A percentile compares a stretch with the other conserved stretches of the same genome.
These are phyloP conservation scores for Coniochaeta prunicola DNA, from an alignment of 2,329 filamentous ascomycete genomes.

Conservation along the genomic window DNA sequence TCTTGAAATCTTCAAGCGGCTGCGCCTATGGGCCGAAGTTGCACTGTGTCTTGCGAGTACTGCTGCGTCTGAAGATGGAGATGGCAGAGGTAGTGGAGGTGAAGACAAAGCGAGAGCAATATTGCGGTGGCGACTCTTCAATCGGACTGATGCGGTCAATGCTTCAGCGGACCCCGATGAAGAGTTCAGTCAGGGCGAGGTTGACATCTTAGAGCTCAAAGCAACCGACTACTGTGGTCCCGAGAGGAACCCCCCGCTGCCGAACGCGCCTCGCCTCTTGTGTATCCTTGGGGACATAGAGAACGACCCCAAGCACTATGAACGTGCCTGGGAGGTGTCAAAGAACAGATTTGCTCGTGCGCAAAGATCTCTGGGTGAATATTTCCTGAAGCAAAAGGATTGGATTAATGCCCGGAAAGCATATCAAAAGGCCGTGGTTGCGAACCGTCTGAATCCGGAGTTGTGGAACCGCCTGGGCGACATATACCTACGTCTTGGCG, in stretches of 20 bases:
- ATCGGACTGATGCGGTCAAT: constrained; percentile 39
- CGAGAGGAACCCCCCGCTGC: constrained; percentile 62
- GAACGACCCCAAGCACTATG: constrained; percentile 65
- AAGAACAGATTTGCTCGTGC: constrained; percentile 75
- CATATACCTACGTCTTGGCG: constrained; percentile 69
- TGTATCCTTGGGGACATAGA: constrained; percentile 93
- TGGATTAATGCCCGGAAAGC: constrained; percentile 65
- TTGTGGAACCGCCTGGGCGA: constrained; percentile 91
- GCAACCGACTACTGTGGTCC: constrained; percentile 49
- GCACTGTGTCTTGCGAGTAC: constrained; percentile 74
- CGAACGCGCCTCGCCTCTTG: constrained; percentile 80
- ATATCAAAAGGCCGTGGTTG: constrained; percentile 68
- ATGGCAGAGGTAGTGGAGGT: constrained; percentile 45
- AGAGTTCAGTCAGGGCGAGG: constrained; percentile 43
- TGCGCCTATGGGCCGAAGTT: constrained; percentile 92
- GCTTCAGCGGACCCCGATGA: constrained; percentile 22
- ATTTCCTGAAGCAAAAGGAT: constrained; percentile 62
- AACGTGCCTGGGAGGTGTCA: constrained; percentile 83
- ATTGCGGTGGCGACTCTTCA: constrained; percentile 72
- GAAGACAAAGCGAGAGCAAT: constrained; percentile 78
- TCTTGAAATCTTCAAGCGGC: constrained; percentile 88
- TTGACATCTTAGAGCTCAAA: constrained; percentile 51
- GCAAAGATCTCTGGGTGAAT: constrained; percentile 77
- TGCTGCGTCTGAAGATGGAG: constrained; percentile 47
- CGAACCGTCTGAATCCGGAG: constrained; percentile 74